Base-by-base conservation (phyloP, 2,329 filamentous ascomycete genomes). In the Aspergillus jensenii region DNA sequence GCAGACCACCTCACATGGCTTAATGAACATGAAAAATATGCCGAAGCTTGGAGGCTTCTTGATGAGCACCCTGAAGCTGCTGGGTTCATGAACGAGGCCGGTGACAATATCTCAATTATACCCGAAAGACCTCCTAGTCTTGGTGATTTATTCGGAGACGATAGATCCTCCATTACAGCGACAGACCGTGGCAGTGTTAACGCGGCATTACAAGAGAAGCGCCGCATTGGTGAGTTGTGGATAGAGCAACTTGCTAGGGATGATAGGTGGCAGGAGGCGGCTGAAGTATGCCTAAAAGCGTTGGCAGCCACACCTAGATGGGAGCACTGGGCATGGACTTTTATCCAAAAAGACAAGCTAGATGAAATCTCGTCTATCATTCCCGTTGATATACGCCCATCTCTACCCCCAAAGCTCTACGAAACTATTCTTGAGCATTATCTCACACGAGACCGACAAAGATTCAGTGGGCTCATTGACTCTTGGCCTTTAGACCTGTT, bases 241-340 rank as follows among this genome's bases (percentile, higher is more conserved):
- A 82, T 99, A 35, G 87, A 93, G 60, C 90, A 96, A 67, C 82
- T 98, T 35, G 84, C 96, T 35, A 84, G 87, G 37, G 81, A 84
- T 0, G 82, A 85, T 8, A 82, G 93, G 60, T 99, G 95, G 95
- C 71, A 72, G 8, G 80, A 84, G 57, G 95, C 95, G 6, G 93
- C 91, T 1, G 82, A 89, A 67, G 82, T 96, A 4, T 93, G 92
- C 58, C 90, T 89, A 14, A 91, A 88, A 68, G 93, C 97, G 0
- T 80, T 99, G 1, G 87, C 87, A 44, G 91, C 88, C 1, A 86
- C 91, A 1, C 82, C 89, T 48, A 82, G 89, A 65, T 99, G 95
- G 95, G 93, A 98, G 76, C 91, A 96, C 67, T 98, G 93, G 92
- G 89, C 96, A 5, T 96, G 90, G 86, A 88, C 86, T 0, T 99